Evolutionary conservation across 257 asterid species (phyloP).

Genomic region (Przewalskia tangutica): DNA sequence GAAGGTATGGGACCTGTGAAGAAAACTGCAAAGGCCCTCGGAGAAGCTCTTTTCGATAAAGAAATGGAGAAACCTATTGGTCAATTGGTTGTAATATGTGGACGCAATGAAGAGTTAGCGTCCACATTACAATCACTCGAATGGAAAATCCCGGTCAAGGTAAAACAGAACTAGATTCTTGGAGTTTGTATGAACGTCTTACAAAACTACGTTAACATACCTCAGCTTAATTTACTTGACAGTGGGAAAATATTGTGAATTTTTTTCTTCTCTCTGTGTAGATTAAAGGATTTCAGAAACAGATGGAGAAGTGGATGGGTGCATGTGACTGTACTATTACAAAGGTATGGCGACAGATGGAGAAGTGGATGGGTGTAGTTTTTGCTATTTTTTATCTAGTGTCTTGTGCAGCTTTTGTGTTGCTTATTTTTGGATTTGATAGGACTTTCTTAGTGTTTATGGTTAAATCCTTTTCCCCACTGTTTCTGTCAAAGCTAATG

Average conservation of each 20-base stretch:
- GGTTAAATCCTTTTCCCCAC: too few species aligned
- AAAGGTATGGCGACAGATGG: slow-evolving; percentile 33
- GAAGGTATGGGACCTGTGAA: slow-evolving; percentile 99
- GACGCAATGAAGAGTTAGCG: slow-evolving; percentile 68
- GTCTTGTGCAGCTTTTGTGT: too few species aligned
- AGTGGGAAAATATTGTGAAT: too few species aligned
- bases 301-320: slow-evolving; percentile 96
- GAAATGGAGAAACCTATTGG: slow-evolving; percentile 64
- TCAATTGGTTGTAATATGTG: slow-evolving; percentile 74
- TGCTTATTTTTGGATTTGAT: too few species aligned
- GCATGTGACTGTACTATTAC: slow-evolving; percentile 90
- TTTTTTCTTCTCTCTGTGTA: slow-evolving; percentile 6
- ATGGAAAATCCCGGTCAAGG: slow-evolving; percentile 94
- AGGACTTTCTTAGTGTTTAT: too few species aligned
- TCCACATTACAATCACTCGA: slow-evolving; percentile 48
- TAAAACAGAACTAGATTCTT: neutral
- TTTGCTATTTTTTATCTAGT: too few species aligned
- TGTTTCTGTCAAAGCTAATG: too few species aligned
- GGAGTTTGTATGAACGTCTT: neutral
- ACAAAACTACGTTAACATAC: neutral
- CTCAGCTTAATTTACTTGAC: neutral
- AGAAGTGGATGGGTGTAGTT: too few species aligned
- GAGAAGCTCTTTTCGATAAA: slow-evolving; percentile 59
- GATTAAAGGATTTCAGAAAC: slow-evolving; percentile 90
- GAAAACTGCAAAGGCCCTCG: slow-evolving; percentile 83